These are phyloP conservation scores for Arthrobotrys sphaeroides DNA, from an alignment of 2,329 filamentous ascomycete species.

Conservation along the genomic window DNA sequence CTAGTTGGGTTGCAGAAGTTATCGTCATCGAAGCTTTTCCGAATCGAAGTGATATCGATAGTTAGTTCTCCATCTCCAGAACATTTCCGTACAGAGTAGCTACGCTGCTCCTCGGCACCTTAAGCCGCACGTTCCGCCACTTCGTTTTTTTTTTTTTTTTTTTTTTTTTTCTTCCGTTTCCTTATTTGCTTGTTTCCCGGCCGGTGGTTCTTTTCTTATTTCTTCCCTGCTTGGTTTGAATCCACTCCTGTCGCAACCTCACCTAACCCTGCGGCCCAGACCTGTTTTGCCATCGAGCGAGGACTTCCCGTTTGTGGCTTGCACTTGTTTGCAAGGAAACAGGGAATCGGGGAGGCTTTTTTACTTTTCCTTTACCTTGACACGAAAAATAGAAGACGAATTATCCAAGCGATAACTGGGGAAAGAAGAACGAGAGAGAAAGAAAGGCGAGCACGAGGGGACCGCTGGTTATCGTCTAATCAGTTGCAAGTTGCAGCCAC, in stretches of 20 bases:
- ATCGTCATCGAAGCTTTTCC: conserved; percentile 27
- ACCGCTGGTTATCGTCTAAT: conserved; percentile 7
- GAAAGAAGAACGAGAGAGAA: conserved; percentile 10
- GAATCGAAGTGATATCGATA: conserved; percentile 14
- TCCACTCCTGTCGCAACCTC: conserved; percentile 53
- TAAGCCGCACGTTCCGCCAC: conserved; percentile 54
- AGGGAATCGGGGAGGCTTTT: conserved; percentile 15
- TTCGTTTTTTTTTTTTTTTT: not conserved
- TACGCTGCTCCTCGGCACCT: conserved; percentile 36
- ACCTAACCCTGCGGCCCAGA: conserved; percentile 48
- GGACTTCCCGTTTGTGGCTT: conserved; percentile 55
- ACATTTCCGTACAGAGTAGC: conserved; percentile 15
- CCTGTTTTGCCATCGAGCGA: conserved; percentile 54
- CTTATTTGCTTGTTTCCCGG: conserved; percentile 19
- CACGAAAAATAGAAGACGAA: not conserved
- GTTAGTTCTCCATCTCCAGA: conserved; percentile 19
- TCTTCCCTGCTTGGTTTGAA: conserved; percentile 47
- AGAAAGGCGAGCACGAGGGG: not conserved
- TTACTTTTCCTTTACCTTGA: conserved; percentile 4
- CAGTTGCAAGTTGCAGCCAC: conserved; percentile 9
- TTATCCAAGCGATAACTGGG: not conserved
- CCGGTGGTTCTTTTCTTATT: conserved; percentile 6
- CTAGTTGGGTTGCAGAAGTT: conserved; percentile 22
- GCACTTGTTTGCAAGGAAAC: conserved; percentile 52
- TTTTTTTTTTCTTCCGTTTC: conserved; percentile 6